A percentile compares a stretch with the other conserved stretches of the same genome.
Conservation (phyloP, 2,329 filamentous ascomycete genomes). For the Pyrenophora seminiperda region DNA sequence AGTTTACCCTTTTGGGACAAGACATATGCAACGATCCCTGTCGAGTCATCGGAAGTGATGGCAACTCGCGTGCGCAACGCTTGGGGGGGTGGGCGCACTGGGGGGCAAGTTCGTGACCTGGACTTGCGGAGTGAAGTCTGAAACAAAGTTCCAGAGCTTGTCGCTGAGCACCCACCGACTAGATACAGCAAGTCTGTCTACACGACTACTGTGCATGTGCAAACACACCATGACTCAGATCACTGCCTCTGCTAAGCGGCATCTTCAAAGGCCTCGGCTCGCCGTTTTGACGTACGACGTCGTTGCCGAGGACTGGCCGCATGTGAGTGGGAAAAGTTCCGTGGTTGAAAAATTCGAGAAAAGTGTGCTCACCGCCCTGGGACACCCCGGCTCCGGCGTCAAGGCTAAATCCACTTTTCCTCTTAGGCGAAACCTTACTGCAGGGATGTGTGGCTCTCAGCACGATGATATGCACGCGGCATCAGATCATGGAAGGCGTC, state of each 20-base stretch:
- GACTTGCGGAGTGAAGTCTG: conserved; percentile 26
- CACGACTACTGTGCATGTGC: too few species aligned
- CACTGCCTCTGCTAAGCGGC: too few species aligned
- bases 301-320: conserved; percentile 24
- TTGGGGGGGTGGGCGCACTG: conserved; percentile 8
- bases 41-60: conserved; percentile 31
- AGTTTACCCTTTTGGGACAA: conserved; percentile 25
- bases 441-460: conserved; percentile 35
- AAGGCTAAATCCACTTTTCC: conserved; percentile 39
- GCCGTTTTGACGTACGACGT: conserved; percentile 4
- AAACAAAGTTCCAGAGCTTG: conserved; percentile 33
- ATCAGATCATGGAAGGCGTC: conserved; percentile 36
- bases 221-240: too few species aligned
- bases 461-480: conserved; percentile 42
- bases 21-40: conserved; percentile 27
- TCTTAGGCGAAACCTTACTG: conserved; percentile 26
- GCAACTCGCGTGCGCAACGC: conserved; percentile 43
- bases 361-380: conserved; percentile 41
- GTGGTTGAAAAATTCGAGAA: conserved; percentile 29
- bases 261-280: background rate
- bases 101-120: conserved; percentile 14
- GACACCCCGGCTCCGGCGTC: conserved; percentile 29
- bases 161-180: background rate
- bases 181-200: too few species aligned
- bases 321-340: conserved; percentile 18